A percentile compares a stretch with the other conserved stretches of the same genome.
Evolutionary conservation across 2,329 filamentous ascomycete genomes (phyloP).

Genomic region (Colletotrichum kahawae): DNA sequence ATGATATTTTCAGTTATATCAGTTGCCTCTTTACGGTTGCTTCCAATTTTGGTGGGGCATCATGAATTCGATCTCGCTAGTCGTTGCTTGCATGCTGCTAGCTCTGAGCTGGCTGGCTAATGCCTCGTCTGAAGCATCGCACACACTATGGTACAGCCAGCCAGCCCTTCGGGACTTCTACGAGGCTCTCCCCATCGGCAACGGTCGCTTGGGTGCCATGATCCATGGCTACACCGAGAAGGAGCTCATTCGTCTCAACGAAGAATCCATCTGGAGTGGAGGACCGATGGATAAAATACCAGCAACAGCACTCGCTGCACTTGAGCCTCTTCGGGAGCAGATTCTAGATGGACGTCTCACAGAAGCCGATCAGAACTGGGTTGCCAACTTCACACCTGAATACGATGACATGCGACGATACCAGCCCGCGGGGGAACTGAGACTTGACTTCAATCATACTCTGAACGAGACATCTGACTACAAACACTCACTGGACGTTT

Average conservation of each 20-base stretch:
- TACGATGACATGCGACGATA: conserved; percentile 2
- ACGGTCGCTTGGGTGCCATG: conserved; percentile 43
- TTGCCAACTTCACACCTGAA: background rate
- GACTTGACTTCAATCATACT: conserved; percentile 22
- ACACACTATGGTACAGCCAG: background rate
- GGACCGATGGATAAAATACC: conserved; percentile 42
- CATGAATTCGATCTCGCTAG: background rate
- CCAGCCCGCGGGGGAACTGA: conserved; percentile 7
- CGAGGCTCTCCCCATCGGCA: conserved; percentile 41
- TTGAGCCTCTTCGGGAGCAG: background rate
- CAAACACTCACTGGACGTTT: background rate
- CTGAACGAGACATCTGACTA: conserved; percentile 8
- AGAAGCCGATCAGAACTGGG: background rate
- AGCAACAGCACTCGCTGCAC: conserved; percentile 26
- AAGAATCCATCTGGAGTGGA: conserved; percentile 50
- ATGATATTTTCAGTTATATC: too few species aligned
- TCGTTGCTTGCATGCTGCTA: background rate
- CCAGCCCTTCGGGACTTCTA: background rate
- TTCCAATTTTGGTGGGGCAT: background rate
- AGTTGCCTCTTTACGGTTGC: background rate
- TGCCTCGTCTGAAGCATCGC: background rate
- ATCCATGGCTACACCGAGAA: conserved; percentile 36
- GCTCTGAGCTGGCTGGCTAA: background rate
- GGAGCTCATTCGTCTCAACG: conserved; percentile 47
- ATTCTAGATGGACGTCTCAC: background rate